phyloP scores from a whole-genome alignment of 176 grass and related monocot genomes.

The Pontederia crassipes region DNA sequence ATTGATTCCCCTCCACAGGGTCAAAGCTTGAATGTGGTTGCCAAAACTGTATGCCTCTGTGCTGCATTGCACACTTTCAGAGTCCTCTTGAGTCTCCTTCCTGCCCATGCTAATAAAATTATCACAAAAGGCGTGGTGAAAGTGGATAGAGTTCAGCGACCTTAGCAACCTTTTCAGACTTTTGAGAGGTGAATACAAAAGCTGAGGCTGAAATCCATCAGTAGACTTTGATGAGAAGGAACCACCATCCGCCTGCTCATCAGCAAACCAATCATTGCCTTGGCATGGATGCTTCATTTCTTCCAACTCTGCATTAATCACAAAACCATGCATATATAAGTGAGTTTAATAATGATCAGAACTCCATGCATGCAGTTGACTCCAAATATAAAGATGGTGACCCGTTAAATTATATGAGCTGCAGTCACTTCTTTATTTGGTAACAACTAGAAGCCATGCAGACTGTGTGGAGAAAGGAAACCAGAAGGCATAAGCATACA shows the following conservation, averaged over 20 bases:
- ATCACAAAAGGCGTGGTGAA: not conserved
- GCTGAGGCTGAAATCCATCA: not conserved
- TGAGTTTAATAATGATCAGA: too few relatives aligned
- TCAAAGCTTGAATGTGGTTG: conserved; percentile 5
- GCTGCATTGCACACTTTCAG: conserved; percentile 1
- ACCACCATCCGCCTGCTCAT: not conserved
- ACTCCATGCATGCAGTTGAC: too few relatives aligned
- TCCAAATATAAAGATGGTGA: too few relatives aligned
- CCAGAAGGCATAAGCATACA: too few relatives aligned
- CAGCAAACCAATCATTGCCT: conserved; percentile 7
- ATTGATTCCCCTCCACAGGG: not conserved
- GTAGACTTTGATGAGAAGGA: not conserved
- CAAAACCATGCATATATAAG: too few relatives aligned
- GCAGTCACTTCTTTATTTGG: too few relatives aligned
- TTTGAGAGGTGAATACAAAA: not conserved
- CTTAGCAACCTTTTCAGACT: conserved; percentile 7
- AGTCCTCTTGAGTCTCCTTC: not conserved
- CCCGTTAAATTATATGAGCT: too few relatives aligned
- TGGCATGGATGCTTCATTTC: not conserved
- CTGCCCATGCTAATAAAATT: conserved; percentile 1
- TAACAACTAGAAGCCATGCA: too few relatives aligned
- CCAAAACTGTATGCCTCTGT: not conserved
- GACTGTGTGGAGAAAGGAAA: too few relatives aligned
- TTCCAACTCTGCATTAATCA: too few relatives aligned
- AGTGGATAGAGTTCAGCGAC: not conserved